Evolutionary conservation across 1,139 yeast genomes (phyloP), one percentile per base, ranked within the genome.

Genomic region (Yamadazyma diospyri): DNA sequence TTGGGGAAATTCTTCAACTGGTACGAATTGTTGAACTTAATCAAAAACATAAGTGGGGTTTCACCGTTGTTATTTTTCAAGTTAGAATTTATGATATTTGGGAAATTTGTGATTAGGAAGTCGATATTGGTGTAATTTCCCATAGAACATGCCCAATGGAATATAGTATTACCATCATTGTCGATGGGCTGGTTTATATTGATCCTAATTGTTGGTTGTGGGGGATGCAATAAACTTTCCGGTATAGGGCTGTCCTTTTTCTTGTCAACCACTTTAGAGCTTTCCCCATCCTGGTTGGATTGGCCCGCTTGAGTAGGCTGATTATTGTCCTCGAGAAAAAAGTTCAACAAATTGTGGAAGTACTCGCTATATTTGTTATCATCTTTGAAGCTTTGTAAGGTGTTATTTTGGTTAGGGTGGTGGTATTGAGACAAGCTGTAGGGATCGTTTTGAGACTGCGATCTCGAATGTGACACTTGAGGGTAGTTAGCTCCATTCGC

Each of bases 61-160:
- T 94, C 97, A 9, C 97, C 97, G 23, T 74, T 56, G 39, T 59
- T 74, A 47, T 82, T 80, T 34, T 71, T 56, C 10, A 64, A 55
- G 47, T 85, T 92, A 12, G 94, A 87, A 26, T 85, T 64, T 6
- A 85, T 69, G 30, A 48, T 47, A 16, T 38, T 46, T 12, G 59
- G 58, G 37, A 68, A 66, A n/a, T 59, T 61, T n/a, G 50, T 48
- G 6, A 89, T 72, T 23, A 94, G 64, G 37, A 86, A 87, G 37
- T 76, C 76, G 4, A 88, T 92, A 38, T 89, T 68, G 2, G 78
- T 66, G 4, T 81, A 62, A 41, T 87, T 78, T 0, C 95, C 97
- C 59, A 94, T 71, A 0, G 97, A 87, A 20, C 97, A 81, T 1
- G 97, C 95, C 95, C 97, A 86, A 56, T 94, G 99, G 38, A 94